A percentile compares a stretch with the other conserved stretches of the same genome.
Evolutionary conservation across 306 rosid genomes (phyloP).

Genomic region (Chamaecrista fasciculata): DNA sequence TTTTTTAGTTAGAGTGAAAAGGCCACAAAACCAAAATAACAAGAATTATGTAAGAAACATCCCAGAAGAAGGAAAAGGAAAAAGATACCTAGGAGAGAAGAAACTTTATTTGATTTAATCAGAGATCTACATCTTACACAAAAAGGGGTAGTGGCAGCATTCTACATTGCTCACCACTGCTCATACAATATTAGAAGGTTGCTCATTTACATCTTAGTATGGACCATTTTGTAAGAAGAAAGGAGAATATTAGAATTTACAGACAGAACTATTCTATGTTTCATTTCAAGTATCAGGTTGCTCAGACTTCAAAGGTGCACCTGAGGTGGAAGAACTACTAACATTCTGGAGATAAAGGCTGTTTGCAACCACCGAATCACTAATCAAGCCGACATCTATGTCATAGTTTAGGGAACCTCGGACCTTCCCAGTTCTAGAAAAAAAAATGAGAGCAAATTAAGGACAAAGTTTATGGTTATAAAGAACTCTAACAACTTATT

Average conservation of each 20-base stretch:
- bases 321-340: slow-evolving; percentile 70
- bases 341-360: slow-evolving; percentile 85
- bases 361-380: slow-evolving; percentile 91
- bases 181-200: too few relatives aligned
- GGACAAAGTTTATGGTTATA: not conserved
- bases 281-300: slow-evolving; percentile 61
- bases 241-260: slow-evolving; percentile 43
- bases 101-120: slow-evolving; percentile 34
- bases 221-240: slow-evolving; percentile 20
- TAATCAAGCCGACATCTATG: slow-evolving; percentile 79
- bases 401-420: slow-evolving; percentile 77
- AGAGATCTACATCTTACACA: slow-evolving; percentile 34
- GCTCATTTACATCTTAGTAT: slow-evolving; percentile 29
- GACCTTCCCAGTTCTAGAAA: slow-evolving; percentile 66
- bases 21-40: not conserved
- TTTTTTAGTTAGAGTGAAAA: too few relatives aligned
- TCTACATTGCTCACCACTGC: too few relatives aligned
- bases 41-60: not conserved
- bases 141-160: slow-evolving; percentile 69
- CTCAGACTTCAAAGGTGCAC: slow-evolving; percentile 72
- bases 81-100: slow-evolving; percentile 8
- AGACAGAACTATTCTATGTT: slow-evolving; percentile 22
- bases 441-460: slow-evolving; percentile 11
- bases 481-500: too few relatives aligned
- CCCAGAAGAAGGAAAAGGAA: not conserved